Evolutionary conservation across 768 basidiomycete genomes (phyloP).

Genomic region (Imleria badia): DNA sequence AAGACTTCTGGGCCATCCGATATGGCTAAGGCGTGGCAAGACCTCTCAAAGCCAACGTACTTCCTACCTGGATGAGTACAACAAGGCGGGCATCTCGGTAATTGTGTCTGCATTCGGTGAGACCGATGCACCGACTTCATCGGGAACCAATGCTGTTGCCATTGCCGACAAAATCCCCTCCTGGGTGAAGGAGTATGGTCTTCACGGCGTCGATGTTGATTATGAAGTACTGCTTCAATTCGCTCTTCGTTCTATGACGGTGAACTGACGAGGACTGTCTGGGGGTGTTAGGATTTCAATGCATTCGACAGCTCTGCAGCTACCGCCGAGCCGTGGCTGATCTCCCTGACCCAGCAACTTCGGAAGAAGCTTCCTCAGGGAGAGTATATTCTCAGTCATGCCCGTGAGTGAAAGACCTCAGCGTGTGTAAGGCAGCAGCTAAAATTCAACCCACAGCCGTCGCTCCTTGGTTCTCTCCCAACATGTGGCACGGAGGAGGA

Average conservation of each 20-base stretch:
- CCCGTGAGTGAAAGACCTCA: slow-evolving; percentile 24
- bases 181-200: slow-evolving; percentile 43
- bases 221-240: slow-evolving; percentile 36
- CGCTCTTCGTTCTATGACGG: not conserved
- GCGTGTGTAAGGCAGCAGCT: not conserved
- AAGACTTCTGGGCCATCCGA: slow-evolving; percentile 40
- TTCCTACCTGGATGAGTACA: slow-evolving; percentile 45
- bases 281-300: slow-evolving; percentile 24
- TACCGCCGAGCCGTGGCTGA: slow-evolving; percentile 29
- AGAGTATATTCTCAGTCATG: slow-evolving; percentile 33
- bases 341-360: slow-evolving; percentile 29
- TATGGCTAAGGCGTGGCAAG: slow-evolving; percentile 43
- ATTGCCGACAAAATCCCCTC: slow-evolving; percentile 42
- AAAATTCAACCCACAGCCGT: slow-evolving; percentile 30
- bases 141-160: slow-evolving; percentile 35
- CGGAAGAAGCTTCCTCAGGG: slow-evolving; percentile 31
- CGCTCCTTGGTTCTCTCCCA: slow-evolving; percentile 42
- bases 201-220: slow-evolving; percentile 55
- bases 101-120: slow-evolving; percentile 55
- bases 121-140: slow-evolving; percentile 37
- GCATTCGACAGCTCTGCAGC: slow-evolving; percentile 37
- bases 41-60: slow-evolving; percentile 39
- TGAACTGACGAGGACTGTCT: not conserved
- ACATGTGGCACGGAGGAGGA: slow-evolving; percentile 37
- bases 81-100: slow-evolving; percentile 52